These are phyloP conservation scores for Salix brachista DNA, from an alignment of 345 rosid genomes.

Conservation along the genomic window DNA sequence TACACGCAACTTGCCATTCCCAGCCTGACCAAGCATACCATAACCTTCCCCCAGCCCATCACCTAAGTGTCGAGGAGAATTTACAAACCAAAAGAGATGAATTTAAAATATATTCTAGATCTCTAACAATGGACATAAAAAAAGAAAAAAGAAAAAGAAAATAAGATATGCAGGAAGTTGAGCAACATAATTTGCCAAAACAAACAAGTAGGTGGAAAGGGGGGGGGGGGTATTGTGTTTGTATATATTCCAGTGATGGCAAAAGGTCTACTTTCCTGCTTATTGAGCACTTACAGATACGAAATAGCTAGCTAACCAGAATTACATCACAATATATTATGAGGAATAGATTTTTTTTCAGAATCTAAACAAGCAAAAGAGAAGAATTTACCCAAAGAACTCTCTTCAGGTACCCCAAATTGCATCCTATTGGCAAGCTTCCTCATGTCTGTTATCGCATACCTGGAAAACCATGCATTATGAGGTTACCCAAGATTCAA, in stretches of 20 bases:
- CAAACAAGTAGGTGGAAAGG: too few relatives aligned
- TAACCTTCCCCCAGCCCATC: conserved; percentile 98
- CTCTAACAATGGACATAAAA: background rate
- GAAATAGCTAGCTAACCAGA: too few relatives aligned
- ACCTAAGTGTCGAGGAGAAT: conserved; percentile 43
- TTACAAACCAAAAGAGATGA: background rate
- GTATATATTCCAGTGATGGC: too few relatives aligned
- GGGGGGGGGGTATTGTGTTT: too few relatives aligned
- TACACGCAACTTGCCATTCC: conserved; percentile 91
- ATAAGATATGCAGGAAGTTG: too few relatives aligned
- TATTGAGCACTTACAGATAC: too few relatives aligned
- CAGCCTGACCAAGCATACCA: conserved; percentile 99
- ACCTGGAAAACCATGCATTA: conserved; percentile 38
- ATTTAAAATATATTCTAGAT: background rate
- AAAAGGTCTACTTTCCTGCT: too few relatives aligned
- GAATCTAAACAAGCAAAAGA: background rate
- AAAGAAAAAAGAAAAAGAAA: too few relatives aligned
- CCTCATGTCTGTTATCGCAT: conserved; percentile 94
- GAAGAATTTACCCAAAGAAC: conserved; percentile 64
- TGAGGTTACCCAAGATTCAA: conserved; percentile 10
- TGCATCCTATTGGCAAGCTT: conserved; percentile 97
- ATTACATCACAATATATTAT: too few relatives aligned
- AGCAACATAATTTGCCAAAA: too few relatives aligned
- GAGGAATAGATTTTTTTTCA: background rate
- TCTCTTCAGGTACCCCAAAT: conserved; percentile 93